Percentiles rank a stretch among this genome's conserved stretches.
These are phyloP conservation scores for Thraustochytrium striatum DNA, from an alignment of 352 stramenopile species.

Conservation along the genomic window DNA sequence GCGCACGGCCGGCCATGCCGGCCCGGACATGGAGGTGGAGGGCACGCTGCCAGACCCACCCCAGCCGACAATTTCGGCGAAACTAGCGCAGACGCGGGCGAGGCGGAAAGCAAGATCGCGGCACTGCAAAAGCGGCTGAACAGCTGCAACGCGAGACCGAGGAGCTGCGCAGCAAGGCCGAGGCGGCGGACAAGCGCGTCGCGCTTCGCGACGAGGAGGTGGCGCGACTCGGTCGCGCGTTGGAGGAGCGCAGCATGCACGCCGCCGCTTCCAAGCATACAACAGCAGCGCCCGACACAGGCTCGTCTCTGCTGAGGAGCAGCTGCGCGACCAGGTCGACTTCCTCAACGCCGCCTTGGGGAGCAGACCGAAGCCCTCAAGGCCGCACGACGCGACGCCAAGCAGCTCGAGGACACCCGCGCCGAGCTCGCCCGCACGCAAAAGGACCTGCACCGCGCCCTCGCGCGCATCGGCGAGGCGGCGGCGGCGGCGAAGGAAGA, in stretches of 20 bases:
- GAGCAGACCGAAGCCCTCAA: conserved; percentile 51
- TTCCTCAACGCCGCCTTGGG: conserved; percentile 57
- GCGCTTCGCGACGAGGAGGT: conserved; percentile 54
- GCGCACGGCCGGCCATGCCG: neutral
- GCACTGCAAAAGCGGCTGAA: neutral
- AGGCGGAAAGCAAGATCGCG: neutral
- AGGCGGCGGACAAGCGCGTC: conserved; percentile 46
- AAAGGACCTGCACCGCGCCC: neutral
- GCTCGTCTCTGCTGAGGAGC: too few relatives aligned
- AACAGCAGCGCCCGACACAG: neutral
- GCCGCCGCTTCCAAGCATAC: neutral
- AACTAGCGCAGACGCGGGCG: neutral
- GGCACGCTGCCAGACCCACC: too few relatives aligned
- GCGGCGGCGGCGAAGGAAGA: neutral
- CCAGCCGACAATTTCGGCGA: too few relatives aligned
- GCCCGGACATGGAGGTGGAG: too few relatives aligned
- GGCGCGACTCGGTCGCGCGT: conserved; percentile 48
- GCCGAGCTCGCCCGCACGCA: conserved; percentile 31
- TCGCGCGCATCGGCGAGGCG: conserved; percentile 5
- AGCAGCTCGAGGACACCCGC: neutral
- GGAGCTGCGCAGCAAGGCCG: conserved; percentile 51
- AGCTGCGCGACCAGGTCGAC: conserved; percentile 58
- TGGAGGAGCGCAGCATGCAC: conserved; percentile 6
- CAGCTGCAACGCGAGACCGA: conserved; percentile 19
- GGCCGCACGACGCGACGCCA: conserved; percentile 15